These are phyloP conservation scores for Salix brachista DNA, from an alignment of 345 rosid species.

Conservation along the genomic window DNA sequence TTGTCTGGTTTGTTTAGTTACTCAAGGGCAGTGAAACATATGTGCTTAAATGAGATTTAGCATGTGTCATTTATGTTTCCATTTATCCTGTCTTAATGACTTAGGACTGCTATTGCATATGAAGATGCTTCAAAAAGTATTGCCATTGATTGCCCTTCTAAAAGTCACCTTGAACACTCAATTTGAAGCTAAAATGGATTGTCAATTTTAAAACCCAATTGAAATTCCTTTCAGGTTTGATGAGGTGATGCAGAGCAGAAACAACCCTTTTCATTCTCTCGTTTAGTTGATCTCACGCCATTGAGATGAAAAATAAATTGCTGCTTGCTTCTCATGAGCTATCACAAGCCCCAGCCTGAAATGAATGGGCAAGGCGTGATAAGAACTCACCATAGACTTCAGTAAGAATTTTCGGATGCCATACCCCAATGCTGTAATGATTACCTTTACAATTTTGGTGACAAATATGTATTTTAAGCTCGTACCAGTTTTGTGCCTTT, in stretches of 20 bases:
- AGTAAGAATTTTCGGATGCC: not conserved
- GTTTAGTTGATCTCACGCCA: not conserved
- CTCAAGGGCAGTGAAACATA: not conserved
- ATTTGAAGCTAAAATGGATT: not conserved
- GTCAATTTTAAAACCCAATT: not conserved
- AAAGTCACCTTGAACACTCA: not conserved
- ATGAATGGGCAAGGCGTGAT: not conserved
- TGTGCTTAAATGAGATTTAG: not conserved
- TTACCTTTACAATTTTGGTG: not conserved
- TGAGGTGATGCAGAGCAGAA: not conserved
- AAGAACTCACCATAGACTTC: not conserved
- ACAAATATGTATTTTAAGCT: not conserved
- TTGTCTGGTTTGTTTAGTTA: not conserved
- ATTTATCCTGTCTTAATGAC: not conserved
- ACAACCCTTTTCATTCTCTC: not conserved
- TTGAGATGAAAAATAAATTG: not conserved
- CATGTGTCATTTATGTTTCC: not conserved
- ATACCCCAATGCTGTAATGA: not conserved
- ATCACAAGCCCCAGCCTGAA: not conserved
- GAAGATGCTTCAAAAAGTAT: not conserved
- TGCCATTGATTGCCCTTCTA: not conserved
- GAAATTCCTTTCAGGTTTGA: slow-evolving; percentile 13
- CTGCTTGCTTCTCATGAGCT: not conserved
- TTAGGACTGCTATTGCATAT: not conserved
- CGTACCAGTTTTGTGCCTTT: not conserved